Evolutionary conservation across 495 filamentous ascomycete species (phyloP), one percentile per base, ranked within the genome.

Genomic region (Endocarpon pusillum): DNA sequence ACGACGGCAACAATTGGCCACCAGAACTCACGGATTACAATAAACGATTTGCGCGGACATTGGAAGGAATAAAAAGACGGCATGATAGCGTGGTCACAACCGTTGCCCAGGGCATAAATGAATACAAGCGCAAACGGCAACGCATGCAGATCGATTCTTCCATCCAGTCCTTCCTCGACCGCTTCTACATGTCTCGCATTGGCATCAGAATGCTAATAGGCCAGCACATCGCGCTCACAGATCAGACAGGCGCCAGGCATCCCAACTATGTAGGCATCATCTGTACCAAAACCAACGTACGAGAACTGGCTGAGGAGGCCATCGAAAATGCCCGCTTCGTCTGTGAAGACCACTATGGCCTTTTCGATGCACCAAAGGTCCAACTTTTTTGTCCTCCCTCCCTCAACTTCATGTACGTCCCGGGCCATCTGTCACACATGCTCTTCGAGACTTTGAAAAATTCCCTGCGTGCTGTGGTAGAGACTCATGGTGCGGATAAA

Each of bases 131-230:
- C 27, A 89, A 77, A 48, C 73, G 83, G 36, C 89, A 97, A 62
- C 73, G 89, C 27, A 87, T 96, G 78, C 91, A 96, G 51, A 97
- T 97, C 49, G 89, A 96, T 58, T 75, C 82, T 36, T 89, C 83
- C 35, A 93, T 97, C 33, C 89, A 97, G 51, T 71, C 78, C 33
- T 97, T 97, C 59, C 73, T 97, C 36, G 89, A 97, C 58, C 80
- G 89, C 33, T 97, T 97, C 52, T 97, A 97, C 62, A 97, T 97
- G 89, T 94, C 84, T 21, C 84, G 89, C n/a, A 97, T 97, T 42
- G 89, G 89, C 42, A 97, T 97, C 35, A 81, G 89, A 40, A 97
- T 97, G 89, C 70, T 97, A 10, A 94, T 97, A 35, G 89, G 89
- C 20, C 89, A 97, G 53, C 89, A 97, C 56, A 89, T 97, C 38